These are phyloP conservation scores for Antrodiella citrinella DNA, from an alignment of 768 basidiomycete species.

Conservation along the genomic window DNA sequence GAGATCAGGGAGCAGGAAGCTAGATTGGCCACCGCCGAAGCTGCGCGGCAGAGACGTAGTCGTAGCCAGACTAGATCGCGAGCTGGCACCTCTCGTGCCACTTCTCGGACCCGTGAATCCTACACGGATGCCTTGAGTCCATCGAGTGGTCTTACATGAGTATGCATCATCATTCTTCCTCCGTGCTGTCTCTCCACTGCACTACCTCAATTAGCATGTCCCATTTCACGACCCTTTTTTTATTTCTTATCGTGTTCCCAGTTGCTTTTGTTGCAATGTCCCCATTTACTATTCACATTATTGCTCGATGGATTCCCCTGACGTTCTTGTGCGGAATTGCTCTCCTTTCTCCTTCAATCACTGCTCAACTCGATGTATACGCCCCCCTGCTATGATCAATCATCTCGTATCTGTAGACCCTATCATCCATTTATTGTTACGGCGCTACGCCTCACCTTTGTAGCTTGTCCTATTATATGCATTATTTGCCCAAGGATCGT, in stretches of 20 bases:
- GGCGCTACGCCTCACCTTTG: background rate
- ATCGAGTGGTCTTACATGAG: no score
- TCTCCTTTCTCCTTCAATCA: background rate
- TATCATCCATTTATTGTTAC: background rate
- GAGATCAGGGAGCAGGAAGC: constrained; percentile 43
- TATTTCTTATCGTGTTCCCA: background rate
- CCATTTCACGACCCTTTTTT: background rate
- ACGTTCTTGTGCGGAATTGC: background rate
- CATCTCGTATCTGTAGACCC: background rate
- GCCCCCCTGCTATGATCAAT: background rate
- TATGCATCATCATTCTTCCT: no score
- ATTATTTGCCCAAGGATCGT: background rate
- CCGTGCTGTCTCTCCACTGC: background rate
- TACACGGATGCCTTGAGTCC: constrained; percentile 1
- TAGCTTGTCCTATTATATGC: background rate
- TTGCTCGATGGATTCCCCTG: background rate
- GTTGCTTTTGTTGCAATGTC: background rate
- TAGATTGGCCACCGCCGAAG: constrained; percentile 20
- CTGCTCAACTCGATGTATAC: no score
- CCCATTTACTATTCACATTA: background rate
- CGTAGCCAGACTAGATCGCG: constrained; percentile 10
- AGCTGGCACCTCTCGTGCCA: constrained; percentile 12
- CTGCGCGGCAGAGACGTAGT: constrained; percentile 8
- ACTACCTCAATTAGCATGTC: background rate
- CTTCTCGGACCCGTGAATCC: constrained; percentile 11